A percentile compares a stretch with the other conserved stretches of the same genome.
phyloP scores from a whole-genome alignment of 257 asterid species.

The Fraxinus anomala region DNA sequence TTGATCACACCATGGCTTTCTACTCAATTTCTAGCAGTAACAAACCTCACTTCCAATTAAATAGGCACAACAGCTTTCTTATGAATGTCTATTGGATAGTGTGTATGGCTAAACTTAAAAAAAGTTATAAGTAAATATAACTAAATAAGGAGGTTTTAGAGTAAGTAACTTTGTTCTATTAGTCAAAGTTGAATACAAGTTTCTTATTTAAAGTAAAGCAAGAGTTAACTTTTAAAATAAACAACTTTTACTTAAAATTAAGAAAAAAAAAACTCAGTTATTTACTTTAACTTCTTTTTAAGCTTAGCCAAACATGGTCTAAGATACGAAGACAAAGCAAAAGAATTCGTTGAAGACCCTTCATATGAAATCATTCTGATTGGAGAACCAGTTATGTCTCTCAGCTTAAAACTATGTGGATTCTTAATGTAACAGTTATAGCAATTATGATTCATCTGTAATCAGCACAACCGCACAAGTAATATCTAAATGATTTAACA shows the following conservation, averaged over 20 bases:
- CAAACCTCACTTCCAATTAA: neutral
- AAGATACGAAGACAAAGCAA: slow-evolving; percentile 4
- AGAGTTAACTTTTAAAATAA: too few species aligned
- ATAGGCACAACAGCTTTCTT: neutral
- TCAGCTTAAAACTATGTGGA: neutral
- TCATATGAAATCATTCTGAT: neutral
- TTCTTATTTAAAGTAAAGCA: neutral
- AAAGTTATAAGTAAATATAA: too few species aligned
- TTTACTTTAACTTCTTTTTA: neutral
- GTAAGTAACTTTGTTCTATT: too few species aligned
- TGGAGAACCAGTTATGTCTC: slow-evolving; percentile 3
- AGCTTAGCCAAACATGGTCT: neutral
- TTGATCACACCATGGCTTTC: neutral
- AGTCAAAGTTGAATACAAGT: neutral
- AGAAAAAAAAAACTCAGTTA: neutral
- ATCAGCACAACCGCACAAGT: slow-evolving; percentile 8
- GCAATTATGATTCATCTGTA: neutral
- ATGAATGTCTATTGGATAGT: neutral
- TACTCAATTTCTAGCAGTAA: neutral
- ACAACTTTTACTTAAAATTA: neutral
- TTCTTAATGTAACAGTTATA: neutral
- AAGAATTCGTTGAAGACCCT: neutral
- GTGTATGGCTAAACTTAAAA: neutral
- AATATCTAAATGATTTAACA: slow-evolving; percentile 24
- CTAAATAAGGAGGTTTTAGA: neutral